Conservation (phyloP, 116 monocot genomes). For the Phalaenopsis hybrid region DNA sequence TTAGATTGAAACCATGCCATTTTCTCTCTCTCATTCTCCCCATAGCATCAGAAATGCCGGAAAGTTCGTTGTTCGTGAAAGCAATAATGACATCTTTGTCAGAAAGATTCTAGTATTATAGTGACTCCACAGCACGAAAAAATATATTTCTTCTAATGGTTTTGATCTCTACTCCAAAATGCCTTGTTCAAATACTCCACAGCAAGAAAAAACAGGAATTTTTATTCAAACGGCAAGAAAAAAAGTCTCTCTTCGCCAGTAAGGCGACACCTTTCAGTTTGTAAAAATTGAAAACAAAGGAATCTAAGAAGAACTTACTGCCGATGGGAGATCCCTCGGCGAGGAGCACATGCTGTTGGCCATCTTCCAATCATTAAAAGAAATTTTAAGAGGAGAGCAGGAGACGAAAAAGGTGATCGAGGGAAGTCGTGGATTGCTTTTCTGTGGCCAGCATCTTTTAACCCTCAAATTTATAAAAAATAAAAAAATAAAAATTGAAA, state of each 20-base stretch:
- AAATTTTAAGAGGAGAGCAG: not conserved
- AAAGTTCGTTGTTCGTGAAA: not conserved
- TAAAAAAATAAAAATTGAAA: too few relatives aligned
- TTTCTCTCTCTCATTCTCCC: not conserved
- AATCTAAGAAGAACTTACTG: conserved; percentile 8
- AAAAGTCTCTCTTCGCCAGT: not conserved
- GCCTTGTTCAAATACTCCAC: too few relatives aligned
- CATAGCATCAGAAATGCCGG: not conserved
- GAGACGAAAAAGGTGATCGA: not conserved
- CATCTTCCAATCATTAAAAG: conserved; percentile 16
- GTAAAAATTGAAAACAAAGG: not conserved
- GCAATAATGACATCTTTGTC: not conserved
- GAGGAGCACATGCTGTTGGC: conserved; percentile 23
- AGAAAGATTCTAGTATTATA: too few relatives aligned
- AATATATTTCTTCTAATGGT: too few relatives aligned
- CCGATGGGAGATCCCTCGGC: conserved; percentile 11
- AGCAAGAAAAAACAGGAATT: too few relatives aligned
- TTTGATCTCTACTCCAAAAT: too few relatives aligned
- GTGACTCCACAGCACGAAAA: too few relatives aligned
- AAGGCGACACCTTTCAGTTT: not conserved
- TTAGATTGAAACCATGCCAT: too few relatives aligned
- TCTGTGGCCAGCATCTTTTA: not conserved
- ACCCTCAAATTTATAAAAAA: too few relatives aligned
- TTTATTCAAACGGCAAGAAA: too few relatives aligned
- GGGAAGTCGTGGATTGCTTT: not conserved